Conservation (phyloP, 805 yeast genomes). For the Metschnikowia santaceciliae region DNA sequence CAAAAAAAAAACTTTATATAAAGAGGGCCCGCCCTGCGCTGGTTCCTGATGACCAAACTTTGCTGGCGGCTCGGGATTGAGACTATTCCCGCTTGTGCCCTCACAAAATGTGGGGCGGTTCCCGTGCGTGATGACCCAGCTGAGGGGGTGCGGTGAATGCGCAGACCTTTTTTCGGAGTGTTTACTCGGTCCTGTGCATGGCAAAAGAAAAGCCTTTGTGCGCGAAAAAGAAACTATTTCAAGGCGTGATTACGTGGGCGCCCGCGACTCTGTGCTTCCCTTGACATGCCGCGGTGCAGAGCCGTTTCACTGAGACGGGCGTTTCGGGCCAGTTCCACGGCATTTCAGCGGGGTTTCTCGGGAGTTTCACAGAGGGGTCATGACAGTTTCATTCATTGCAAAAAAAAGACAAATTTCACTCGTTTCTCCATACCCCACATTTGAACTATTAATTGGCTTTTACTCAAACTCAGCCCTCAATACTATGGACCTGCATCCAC, state of each 20-base stretch:
- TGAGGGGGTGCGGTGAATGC: background rate
- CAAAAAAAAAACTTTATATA: background rate
- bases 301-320: background rate
- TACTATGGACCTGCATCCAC: too few species aligned
- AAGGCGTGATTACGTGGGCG: background rate
- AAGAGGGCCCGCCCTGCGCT: background rate
- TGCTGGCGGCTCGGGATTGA: background rate
- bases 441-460: too few species aligned
- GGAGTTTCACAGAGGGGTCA: background rate
- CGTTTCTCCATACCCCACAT: too few species aligned
- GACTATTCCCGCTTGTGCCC: background rate
- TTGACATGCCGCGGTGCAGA: background rate
- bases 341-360: too few species aligned
- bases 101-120: background rate
- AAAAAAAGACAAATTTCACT: too few species aligned
- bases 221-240: background rate
- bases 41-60: too few species aligned
- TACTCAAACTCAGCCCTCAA: too few species aligned
- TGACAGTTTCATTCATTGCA: background rate
- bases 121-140: background rate
- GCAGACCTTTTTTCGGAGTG: constrained; percentile 4
- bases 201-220: background rate
- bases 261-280: background rate
- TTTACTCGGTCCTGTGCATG: background rate
- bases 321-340: background rate